Percentiles rank a stretch among this genome's conserved stretches.
Evolutionary conservation across 2,329 filamentous ascomycete genomes (phyloP).

Genomic region (Aspergillus aculeatus): DNA sequence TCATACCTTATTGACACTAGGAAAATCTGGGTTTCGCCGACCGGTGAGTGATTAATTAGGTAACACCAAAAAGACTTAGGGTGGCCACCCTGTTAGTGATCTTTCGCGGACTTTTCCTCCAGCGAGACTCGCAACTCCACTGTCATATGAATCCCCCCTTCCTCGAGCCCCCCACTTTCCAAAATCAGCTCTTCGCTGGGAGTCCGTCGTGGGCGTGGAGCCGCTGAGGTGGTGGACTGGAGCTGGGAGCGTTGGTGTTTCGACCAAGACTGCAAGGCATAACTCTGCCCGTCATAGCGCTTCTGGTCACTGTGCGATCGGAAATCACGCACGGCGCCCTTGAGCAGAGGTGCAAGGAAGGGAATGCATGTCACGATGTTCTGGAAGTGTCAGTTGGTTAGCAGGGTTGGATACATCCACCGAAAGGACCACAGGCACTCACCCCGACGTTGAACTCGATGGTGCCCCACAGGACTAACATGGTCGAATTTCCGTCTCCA

Average conservation of each 20-base stretch:
- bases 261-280: constrained; percentile 27
- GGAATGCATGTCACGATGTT: constrained; percentile 39
- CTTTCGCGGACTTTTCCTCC: constrained; percentile 7
- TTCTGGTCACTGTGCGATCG: constrained; percentile 40
- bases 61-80: neutral
- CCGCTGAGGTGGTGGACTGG: neutral
- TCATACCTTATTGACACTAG: neutral
- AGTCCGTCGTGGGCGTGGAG: constrained; percentile 16
- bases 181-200: constrained; percentile 31
- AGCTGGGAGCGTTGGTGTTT: constrained; percentile 14
- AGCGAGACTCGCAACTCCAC: constrained; percentile 28
- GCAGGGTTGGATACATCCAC: neutral
- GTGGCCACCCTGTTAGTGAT: neutral
- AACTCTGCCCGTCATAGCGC: constrained; percentile 34
- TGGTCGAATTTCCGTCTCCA: constrained; percentile 56
- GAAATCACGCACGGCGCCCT: constrained; percentile 27
- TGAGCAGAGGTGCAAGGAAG: constrained; percentile 32
- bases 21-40: neutral
- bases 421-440: constrained; percentile 23
- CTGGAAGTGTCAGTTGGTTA: constrained; percentile 12
- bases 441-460: constrained; percentile 60
- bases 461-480: constrained; percentile 57
- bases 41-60: neutral
- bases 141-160: constrained; percentile 27
- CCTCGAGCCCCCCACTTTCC: constrained; percentile 14